Evolutionary conservation across 2,329 filamentous ascomycete species (phyloP).

Genomic region (Chaetomium strumarium): DNA sequence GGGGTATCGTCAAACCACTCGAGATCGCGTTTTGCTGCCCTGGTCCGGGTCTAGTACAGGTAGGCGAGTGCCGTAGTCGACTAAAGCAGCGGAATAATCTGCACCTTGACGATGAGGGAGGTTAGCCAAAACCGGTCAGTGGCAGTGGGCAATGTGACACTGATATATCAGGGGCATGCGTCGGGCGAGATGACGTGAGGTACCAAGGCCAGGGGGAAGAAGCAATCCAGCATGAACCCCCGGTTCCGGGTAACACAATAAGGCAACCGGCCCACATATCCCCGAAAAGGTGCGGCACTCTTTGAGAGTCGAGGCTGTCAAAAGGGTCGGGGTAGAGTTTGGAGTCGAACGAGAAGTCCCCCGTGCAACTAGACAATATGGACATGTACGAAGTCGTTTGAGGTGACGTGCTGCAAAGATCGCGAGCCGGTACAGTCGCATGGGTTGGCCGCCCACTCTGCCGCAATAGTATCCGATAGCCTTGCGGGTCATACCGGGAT

Average conservation of each 20-base stretch:
- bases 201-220: neutral
- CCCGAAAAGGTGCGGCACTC: neutral
- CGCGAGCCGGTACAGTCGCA: slow-evolving; percentile 6
- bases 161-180: neutral
- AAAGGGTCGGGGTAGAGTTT: too few relatives aligned
- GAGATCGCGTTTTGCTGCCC: neutral
- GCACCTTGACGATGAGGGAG: neutral
- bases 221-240: neutral
- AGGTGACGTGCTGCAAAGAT: slow-evolving; percentile 14
- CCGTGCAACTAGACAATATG: neutral
- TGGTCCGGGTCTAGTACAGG: slow-evolving; percentile 1
- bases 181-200: neutral
- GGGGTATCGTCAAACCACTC: slow-evolving; percentile 2
- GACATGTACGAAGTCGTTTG: neutral
- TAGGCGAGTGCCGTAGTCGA: neutral
- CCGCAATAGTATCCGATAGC: slow-evolving; percentile 14
- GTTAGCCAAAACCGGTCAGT: neutral
- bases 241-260: neutral
- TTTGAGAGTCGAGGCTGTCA: neutral
- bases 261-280: neutral
- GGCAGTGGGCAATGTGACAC: neutral
- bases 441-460: slow-evolving; percentile 2
- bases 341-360: neutral
- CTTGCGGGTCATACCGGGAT: slow-evolving; percentile 12
- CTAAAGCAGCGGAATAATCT: neutral